Evolutionary conservation across 768 basidiomycete genomes (phyloP).

Genomic region (Fibroporia radiculosa): DNA sequence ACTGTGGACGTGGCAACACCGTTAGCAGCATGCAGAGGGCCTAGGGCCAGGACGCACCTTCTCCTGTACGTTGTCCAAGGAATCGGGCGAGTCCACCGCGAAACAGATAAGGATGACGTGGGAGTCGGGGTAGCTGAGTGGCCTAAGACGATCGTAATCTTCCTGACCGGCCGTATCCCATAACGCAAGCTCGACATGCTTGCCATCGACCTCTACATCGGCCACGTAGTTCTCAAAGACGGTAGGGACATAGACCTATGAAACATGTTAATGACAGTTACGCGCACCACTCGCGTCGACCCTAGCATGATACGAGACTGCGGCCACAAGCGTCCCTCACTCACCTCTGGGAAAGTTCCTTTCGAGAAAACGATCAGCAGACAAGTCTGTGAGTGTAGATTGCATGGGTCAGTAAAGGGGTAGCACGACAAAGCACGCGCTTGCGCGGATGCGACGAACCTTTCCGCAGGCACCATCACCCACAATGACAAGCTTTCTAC

Average conservation of each 20-base stretch:
- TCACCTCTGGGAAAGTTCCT: conserved; percentile 92
- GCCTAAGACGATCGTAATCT: conserved; percentile 97
- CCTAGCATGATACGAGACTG: not conserved
- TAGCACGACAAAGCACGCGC: conserved; percentile 11
- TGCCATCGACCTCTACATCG: conserved; percentile 97
- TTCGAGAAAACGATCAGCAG: conserved; percentile 94
- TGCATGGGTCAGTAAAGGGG: conserved; percentile 7
- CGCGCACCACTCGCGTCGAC: conserved; percentile 3
- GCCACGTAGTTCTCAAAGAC: conserved; percentile 99
- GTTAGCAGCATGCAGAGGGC: not conserved
- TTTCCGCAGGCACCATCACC: conserved; percentile 98
- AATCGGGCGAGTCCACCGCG: conserved; percentile 96
- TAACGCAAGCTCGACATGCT: conserved; percentile 95
- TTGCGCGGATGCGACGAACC: conserved; percentile 32
- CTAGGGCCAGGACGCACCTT: conserved; percentile 48
- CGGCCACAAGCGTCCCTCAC: conserved; percentile 11
- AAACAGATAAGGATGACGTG: conserved; percentile 99
- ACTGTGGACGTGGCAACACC: conserved; percentile 39
- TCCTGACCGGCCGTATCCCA: conserved; percentile 99
- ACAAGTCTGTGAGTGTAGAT: conserved; percentile 54
- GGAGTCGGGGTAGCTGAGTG: conserved; percentile 97
- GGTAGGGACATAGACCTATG: conserved; percentile 95
- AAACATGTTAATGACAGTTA: conserved; percentile 7
- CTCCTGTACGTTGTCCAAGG: conserved; percentile 99
- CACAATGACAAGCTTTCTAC: conserved; percentile 98